Evolutionary conservation across 148 eudicot genomes (phyloP).

Genomic region (Persicaria tinctoria): DNA sequence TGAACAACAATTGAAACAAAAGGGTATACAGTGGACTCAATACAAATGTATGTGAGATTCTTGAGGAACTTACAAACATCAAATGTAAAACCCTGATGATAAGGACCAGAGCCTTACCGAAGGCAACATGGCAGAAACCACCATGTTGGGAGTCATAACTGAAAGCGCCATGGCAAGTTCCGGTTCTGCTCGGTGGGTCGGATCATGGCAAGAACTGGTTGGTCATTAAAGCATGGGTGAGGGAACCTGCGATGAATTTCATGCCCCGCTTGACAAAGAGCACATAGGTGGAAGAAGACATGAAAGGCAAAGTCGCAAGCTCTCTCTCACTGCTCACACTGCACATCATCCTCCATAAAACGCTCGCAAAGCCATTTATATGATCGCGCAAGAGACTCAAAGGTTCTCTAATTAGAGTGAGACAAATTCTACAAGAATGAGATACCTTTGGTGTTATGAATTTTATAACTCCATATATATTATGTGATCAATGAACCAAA

Average conservation of each 20-base stretch:
- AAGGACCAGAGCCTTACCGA: too few species aligned
- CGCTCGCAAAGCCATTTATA: slow-evolving; percentile 48
- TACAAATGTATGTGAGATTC: too few species aligned
- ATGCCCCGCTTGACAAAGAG: slow-evolving; percentile 90
- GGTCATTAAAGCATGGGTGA: slow-evolving; percentile 66
- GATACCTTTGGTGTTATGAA: too few species aligned
- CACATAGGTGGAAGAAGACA: slow-evolving; percentile 65
- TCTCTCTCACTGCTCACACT: slow-evolving; percentile 66
- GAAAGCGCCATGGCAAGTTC: not conserved
- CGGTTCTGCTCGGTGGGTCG: slow-evolving; percentile 68
- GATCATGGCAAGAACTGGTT: slow-evolving; percentile 47
- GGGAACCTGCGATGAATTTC: slow-evolving; percentile 84
- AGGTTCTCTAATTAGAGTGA: slow-evolving; percentile 44
- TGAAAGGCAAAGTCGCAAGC: slow-evolving; percentile 76
- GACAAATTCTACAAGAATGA: too few species aligned
- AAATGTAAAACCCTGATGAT: too few species aligned
- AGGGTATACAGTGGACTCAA: too few species aligned
- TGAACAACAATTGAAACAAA: too few species aligned
- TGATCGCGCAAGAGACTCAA: slow-evolving; percentile 48
- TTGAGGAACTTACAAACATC: too few species aligned
- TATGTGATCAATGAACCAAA: too few species aligned
- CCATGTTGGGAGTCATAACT: not conserved
- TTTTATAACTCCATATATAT: too few species aligned
- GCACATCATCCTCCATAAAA: slow-evolving; percentile 53
- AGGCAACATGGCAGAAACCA: not conserved